These are phyloP conservation scores for Furcasterigmium furcatum DNA, from an alignment of 2,329 filamentous ascomycete species.

Conservation along the genomic window DNA sequence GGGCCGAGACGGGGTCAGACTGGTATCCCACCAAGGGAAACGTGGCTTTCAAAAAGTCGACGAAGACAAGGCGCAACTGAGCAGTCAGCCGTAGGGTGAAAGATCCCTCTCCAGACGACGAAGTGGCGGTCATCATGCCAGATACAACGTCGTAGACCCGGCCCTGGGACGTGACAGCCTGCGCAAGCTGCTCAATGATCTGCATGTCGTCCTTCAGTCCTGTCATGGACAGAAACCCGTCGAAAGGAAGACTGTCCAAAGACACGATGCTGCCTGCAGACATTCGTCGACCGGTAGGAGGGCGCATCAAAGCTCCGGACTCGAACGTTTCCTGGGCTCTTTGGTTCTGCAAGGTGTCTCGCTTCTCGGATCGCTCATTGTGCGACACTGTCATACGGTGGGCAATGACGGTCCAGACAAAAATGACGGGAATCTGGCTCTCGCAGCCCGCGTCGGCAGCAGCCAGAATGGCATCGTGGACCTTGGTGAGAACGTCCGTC, in stretches of 20 bases:
- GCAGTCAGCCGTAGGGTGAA: slow-evolving; percentile 56
- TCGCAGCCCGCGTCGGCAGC: slow-evolving; percentile 54
- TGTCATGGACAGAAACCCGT: slow-evolving; percentile 51
- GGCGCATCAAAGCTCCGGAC: slow-evolving; percentile 36
- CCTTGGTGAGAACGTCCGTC: slow-evolving; percentile 63
- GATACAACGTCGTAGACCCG: slow-evolving; percentile 52
- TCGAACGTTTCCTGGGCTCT: slow-evolving; percentile 56
- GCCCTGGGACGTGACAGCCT: slow-evolving; percentile 44
- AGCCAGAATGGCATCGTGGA: slow-evolving; percentile 68
- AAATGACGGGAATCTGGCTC: slow-evolving; percentile 69
- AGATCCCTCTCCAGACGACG: slow-evolving; percentile 39
- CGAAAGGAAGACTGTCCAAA: slow-evolving; percentile 57
- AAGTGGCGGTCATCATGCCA: slow-evolving; percentile 45
- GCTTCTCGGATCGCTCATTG: slow-evolving; percentile 56
- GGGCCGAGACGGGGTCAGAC: slow-evolving; percentile 63
- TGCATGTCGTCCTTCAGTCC: slow-evolving; percentile 49
- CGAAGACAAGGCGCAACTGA: slow-evolving; percentile 59
- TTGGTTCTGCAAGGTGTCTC: slow-evolving; percentile 56
- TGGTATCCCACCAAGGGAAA: slow-evolving; percentile 69
- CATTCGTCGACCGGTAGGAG: slow-evolving; percentile 45
- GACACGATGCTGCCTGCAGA: slow-evolving; percentile 61
- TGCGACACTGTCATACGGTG: slow-evolving; percentile 65
- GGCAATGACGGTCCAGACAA: slow-evolving; percentile 78
- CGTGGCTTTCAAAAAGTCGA: slow-evolving; percentile 68
- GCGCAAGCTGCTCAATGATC: slow-evolving; percentile 47